Evolutionary conservation across 2,329 filamentous ascomycete species (phyloP).

Genomic region (Calonectria pseudoreteaudii): DNA sequence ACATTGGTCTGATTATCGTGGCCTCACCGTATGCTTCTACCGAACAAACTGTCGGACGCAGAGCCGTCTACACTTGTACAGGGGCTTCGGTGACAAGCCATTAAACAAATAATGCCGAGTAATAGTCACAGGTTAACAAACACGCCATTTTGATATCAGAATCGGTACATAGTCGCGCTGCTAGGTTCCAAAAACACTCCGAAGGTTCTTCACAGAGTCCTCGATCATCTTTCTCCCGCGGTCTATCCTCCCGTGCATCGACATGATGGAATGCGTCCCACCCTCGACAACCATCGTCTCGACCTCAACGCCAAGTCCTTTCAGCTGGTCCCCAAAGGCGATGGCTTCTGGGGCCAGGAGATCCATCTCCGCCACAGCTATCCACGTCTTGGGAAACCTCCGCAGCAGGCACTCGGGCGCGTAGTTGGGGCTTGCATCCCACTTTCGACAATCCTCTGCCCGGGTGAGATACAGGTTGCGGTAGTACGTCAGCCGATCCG

Average conservation of each 20-base stretch:
- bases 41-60: conserved; percentile 22
- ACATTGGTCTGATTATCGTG: too few relatives aligned
- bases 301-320: conserved; percentile 31
- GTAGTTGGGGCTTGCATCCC: conserved; percentile 49
- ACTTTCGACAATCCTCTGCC: conserved; percentile 38
- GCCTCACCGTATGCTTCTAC: background rate
- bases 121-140: background rate
- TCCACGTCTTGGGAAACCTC: conserved; percentile 46
- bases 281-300: conserved; percentile 36
- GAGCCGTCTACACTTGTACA: conserved; percentile 29
- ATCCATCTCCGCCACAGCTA: conserved; percentile 48
- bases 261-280: conserved; percentile 41
- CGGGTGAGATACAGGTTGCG: conserved; percentile 48
- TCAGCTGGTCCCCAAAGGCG: conserved; percentile 43
- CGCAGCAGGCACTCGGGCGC: conserved; percentile 39
- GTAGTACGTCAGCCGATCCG: conserved; percentile 50
- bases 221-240: conserved; percentile 39
- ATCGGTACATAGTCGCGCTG: background rate
- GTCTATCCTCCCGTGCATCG: conserved; percentile 41
- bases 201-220: conserved; percentile 36
- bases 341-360: conserved; percentile 48
- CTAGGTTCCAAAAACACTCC: conserved; percentile 32
- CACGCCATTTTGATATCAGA: background rate
- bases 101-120: conserved; percentile 16
- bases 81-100: conserved; percentile 23